Conservation (phyloP, 257 asterid species). For the Ligustrum vulgare region DNA sequence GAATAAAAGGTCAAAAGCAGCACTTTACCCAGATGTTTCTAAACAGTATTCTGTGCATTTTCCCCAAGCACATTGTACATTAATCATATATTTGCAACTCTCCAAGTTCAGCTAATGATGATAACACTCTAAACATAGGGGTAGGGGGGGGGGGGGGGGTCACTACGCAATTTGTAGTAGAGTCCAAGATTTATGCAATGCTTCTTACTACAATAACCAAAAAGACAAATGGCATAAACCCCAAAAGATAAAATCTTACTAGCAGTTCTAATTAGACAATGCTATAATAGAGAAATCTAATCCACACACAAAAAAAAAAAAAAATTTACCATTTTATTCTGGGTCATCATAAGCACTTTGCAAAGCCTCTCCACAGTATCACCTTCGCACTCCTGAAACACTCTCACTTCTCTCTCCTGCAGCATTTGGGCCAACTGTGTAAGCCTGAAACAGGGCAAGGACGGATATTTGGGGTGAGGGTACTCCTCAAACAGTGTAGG, state of each 20-base stretch:
- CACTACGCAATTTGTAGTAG: not conserved
- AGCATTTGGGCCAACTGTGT: constrained; percentile 61
- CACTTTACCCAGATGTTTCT: not conserved
- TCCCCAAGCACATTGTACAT: not conserved
- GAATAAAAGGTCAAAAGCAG: not conserved
- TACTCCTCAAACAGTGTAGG: constrained; percentile 88
- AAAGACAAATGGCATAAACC: not conserved
- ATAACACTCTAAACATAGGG: not conserved
- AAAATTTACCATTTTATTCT: constrained; percentile 49
- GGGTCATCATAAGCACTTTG: constrained; percentile 78
- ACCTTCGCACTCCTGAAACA: constrained; percentile 44
- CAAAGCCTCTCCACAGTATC: constrained; percentile 72
- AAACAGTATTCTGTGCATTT: not conserved
- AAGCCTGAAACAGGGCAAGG: constrained; percentile 71
- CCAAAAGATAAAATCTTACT: not conserved
- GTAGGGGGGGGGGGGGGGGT: too few relatives aligned
- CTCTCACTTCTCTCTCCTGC: constrained; percentile 53
- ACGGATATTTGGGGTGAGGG: constrained; percentile 83
- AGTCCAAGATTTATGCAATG: not conserved
- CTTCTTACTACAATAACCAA: not conserved
- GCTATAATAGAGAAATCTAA: not conserved
- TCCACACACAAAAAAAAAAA: not conserved
- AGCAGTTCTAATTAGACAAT: not conserved
- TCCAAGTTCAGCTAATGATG: not conserved
- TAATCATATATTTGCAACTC: not conserved